A percentile compares a stretch with the other conserved stretches of the same genome.
Evolutionary conservation across 2,329 filamentous ascomycete species (phyloP).

Genomic region (Xylaria sp.): DNA sequence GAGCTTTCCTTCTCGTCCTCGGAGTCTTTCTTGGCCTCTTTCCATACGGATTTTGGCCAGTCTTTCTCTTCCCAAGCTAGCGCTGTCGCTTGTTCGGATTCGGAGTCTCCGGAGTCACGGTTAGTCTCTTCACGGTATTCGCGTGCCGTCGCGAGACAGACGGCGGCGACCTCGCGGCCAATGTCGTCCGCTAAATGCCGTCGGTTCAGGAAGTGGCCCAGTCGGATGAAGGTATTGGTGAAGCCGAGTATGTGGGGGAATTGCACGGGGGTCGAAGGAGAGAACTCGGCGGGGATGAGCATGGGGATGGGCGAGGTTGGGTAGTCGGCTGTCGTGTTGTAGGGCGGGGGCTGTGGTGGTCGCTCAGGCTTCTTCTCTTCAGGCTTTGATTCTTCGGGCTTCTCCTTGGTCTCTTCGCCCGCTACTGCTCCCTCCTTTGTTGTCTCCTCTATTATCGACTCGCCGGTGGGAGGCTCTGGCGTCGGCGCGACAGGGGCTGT

Average conservation of each 20-base stretch:
- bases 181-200: slow-evolving; percentile 87
- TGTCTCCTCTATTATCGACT: slow-evolving; percentile 26
- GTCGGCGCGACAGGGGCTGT: slow-evolving; percentile 63
- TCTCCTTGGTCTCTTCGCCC: slow-evolving; percentile 53
- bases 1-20: slow-evolving; percentile 44
- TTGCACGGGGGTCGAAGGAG: slow-evolving; percentile 75
- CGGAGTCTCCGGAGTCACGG: slow-evolving; percentile 59
- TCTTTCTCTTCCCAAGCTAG: slow-evolving; percentile 78
- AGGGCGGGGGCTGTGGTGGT: slow-evolving; percentile 73
- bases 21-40: slow-evolving; percentile 56
- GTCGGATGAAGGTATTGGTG: slow-evolving; percentile 84
- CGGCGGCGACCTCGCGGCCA: slow-evolving; percentile 86
- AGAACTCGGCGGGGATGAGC: slow-evolving; percentile 75
- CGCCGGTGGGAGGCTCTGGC: slow-evolving; percentile 39
- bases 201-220: slow-evolving; percentile 88
- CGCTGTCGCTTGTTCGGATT: slow-evolving; percentile 70
- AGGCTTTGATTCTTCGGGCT: slow-evolving; percentile 54
- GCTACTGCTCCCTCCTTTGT: slow-evolving; percentile 30
- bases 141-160: slow-evolving; percentile 73
- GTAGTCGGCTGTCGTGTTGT: slow-evolving; percentile 80
- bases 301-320: slow-evolving; percentile 70
- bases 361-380: slow-evolving; percentile 66
- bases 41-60: slow-evolving; percentile 84
- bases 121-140: slow-evolving; percentile 59
- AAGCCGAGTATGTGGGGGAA: slow-evolving; percentile 95